Evolutionary conservation across 2,329 filamentous ascomycete species (phyloP).

Genomic region (Fusarium sp.): DNA sequence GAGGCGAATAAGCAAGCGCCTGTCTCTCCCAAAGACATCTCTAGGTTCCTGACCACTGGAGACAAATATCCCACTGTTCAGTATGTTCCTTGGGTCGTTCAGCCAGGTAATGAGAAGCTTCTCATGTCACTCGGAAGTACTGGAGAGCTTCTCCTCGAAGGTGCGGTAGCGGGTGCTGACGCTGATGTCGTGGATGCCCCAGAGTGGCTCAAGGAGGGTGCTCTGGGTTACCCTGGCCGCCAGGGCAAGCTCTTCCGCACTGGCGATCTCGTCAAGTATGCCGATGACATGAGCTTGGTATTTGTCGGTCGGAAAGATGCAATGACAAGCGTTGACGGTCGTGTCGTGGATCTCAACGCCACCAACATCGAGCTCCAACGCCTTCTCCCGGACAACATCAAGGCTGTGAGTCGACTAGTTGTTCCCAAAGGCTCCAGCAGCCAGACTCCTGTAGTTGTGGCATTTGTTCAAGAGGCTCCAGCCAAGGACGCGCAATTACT

Average conservation of each 20-base stretch:
- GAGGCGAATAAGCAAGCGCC: slow-evolving; percentile 46
- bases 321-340: slow-evolving; percentile 42
- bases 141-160: slow-evolving; percentile 57
- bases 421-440: slow-evolving; percentile 33
- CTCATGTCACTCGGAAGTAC: slow-evolving; percentile 50
- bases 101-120: slow-evolving; percentile 41
- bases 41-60: slow-evolving; percentile 32
- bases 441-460: slow-evolving; percentile 42
- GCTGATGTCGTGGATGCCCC: slow-evolving; percentile 30
- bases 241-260: slow-evolving; percentile 44
- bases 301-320: slow-evolving; percentile 43
- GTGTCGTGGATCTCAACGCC: slow-evolving; percentile 42
- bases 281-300: slow-evolving; percentile 41
- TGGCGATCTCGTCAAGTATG: slow-evolving; percentile 46
- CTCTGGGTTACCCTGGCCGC: slow-evolving; percentile 31
- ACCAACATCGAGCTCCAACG: slow-evolving; percentile 43
- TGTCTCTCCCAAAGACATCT: slow-evolving; percentile 26
- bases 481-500: slow-evolving; percentile 5
- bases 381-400: slow-evolving; percentile 31
- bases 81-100: slow-evolving; percentile 49
- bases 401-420: slow-evolving; percentile 36
- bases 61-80: slow-evolving; percentile 40
- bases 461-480: slow-evolving; percentile 29
- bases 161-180: slow-evolving; percentile 10
- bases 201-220: slow-evolving; percentile 42